Base-by-base conservation (phyloP, 2,329 filamentous ascomycete species). In the Fusarium proliferatum region DNA sequence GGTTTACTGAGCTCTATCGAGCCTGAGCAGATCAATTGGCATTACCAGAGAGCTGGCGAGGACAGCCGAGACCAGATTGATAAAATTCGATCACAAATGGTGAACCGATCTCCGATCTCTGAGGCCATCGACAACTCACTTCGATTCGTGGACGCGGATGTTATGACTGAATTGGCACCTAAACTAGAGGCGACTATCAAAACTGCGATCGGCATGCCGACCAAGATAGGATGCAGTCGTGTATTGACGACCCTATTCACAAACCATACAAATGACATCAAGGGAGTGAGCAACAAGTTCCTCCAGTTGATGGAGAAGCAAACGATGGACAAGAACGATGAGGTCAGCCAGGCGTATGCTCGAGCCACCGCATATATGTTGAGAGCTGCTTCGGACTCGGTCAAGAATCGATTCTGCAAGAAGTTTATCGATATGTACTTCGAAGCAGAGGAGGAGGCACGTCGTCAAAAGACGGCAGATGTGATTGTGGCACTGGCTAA, bases 111-210 rank as follows among this genome's bases (percentile, higher is more conserved):
- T 21, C 96, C 96, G 1, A 91, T 99, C 73, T 97, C 95, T 78
- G 95, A 98, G 81, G 95, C 95, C 3, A 94, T 98, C 63, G 94
- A 97, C 76, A 90, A 95, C 72, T 94, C 94, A 78, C 88, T 99
- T 38, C 94, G 97, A 67, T 91, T 94, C 59, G 87, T 97, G 4
- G 94, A 98, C 78, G 91, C 90, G 11, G 84, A 86, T 9, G 91
- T 93, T n/a, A 96, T 98, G 90, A 87, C 88, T 51, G 87, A 91
- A 26, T 86, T 98, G 15, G 90, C 92, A 41, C 90, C 91, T 5
- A 89, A 86, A 49, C 87, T 99, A 1, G 92, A 96, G 80, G 88
- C 88, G 36, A 92, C 93, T 0, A 94, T 98, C 82, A 96, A 96
- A 80, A 91, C 89, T 33, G 94, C 95, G 2, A 91, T 99, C 42